Evolutionary conservation across 148 eudicot genomes (phyloP).

Genomic region (Vaccinium corymbosum): DNA sequence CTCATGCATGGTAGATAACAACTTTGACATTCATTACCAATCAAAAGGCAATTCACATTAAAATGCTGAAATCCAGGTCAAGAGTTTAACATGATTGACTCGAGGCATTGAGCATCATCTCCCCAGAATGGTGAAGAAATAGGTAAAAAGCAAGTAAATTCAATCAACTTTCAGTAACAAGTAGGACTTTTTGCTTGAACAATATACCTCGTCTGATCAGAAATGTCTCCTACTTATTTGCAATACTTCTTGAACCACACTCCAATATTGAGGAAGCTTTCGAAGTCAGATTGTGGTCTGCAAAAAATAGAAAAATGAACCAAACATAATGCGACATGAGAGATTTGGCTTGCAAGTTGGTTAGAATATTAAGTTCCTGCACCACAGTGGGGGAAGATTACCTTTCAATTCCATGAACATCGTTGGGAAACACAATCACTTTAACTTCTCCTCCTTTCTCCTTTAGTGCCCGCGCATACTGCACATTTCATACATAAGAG

Average conservation of each 20-base stretch:
- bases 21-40: background rate
- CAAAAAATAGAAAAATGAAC: constrained; percentile 27
- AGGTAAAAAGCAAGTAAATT: background rate
- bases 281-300: constrained; percentile 94
- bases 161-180: background rate
- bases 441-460: constrained; percentile 79
- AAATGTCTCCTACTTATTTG: constrained; percentile 29
- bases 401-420: constrained; percentile 66
- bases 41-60: background rate
- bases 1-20: background rate
- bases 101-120: background rate
- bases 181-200: background rate
- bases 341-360: background rate
- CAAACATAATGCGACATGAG: background rate
- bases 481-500: constrained; percentile 15
- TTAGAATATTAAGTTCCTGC: background rate
- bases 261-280: constrained; percentile 84
- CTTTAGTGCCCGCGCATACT: constrained; percentile 82
- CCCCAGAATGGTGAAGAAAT: background rate
- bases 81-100: background rate
- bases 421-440: constrained; percentile 75
- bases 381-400: constrained; percentile 24
- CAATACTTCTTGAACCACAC: constrained; percentile 93
- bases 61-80: background rate
- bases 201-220: background rate